Conservation (phyloP, 2,329 filamentous ascomycete species). For the Rhynchosporium graminicola region DNA sequence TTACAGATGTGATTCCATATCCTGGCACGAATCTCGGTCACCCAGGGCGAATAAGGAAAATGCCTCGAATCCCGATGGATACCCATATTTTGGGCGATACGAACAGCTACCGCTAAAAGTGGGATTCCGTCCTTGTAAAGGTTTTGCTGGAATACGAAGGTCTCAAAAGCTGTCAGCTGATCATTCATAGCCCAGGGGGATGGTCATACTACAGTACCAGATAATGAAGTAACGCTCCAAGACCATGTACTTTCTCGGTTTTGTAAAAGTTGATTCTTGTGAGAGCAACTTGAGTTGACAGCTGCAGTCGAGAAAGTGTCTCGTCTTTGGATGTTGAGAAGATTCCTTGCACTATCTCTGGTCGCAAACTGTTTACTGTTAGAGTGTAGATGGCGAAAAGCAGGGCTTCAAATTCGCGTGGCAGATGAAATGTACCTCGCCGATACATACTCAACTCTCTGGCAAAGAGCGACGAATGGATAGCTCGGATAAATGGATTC, state of each 20-base stretch:
- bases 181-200: background rate
- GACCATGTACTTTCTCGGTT: slow-evolving; percentile 24
- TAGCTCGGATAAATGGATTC: slow-evolving; percentile 67
- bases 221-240: slow-evolving; percentile 29
- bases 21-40: slow-evolving; percentile 27
- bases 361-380: slow-evolving; percentile 58
- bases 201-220: slow-evolving; percentile 17
- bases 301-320: slow-evolving; percentile 20
- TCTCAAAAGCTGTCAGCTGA: slow-evolving; percentile 15
- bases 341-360: slow-evolving; percentile 44
- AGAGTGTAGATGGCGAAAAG: slow-evolving; percentile 66
- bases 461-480: slow-evolving; percentile 65
- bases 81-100: slow-evolving; percentile 66
- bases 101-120: slow-evolving; percentile 62
- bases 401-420: slow-evolving; percentile 59
- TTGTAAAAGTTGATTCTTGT: slow-evolving; percentile 27
- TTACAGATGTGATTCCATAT: slow-evolving; percentile 28
- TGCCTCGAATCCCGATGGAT: slow-evolving; percentile 57
- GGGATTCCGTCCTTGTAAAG: slow-evolving; percentile 62
- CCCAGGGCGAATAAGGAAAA: slow-evolving; percentile 32
- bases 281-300: slow-evolving; percentile 24
- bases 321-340: slow-evolving; percentile 29
- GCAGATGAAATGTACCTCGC: slow-evolving; percentile 42
- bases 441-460: slow-evolving; percentile 61
- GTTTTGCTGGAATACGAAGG: slow-evolving; percentile 42